These are phyloP conservation scores for Peronospora farinosa DNA, from an alignment of 352 stramenopile species.

Conservation along the genomic window DNA sequence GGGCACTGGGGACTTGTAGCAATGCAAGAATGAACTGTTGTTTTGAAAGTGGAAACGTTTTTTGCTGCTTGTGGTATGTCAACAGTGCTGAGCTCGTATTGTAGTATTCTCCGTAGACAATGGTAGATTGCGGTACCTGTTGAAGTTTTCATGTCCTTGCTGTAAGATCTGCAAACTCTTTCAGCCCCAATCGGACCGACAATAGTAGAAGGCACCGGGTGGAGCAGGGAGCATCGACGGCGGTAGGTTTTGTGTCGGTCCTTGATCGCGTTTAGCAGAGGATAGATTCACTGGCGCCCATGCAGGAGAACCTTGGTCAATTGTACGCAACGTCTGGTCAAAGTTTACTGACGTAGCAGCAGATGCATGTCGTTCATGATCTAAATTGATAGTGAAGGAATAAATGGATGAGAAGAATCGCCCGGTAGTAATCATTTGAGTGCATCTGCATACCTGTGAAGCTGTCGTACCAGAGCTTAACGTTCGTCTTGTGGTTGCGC, in stretches of 20 bases:
- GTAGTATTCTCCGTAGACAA: not conserved
- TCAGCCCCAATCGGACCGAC: conserved; percentile 52
- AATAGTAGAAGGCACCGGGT: conserved; percentile 41
- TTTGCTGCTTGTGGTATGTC: conserved; percentile 16
- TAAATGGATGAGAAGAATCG: conserved; percentile 2
- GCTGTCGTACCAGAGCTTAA: conserved; percentile 83
- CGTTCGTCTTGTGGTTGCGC: conserved; percentile 72
- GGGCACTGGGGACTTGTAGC: conserved; percentile 18
- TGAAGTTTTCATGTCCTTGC: not conserved
- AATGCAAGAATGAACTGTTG: conserved; percentile 27
- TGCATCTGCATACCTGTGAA: conserved; percentile 40
- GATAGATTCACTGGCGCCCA: conserved; percentile 9
- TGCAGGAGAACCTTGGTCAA: not conserved
- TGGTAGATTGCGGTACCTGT: not conserved
- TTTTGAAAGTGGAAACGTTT: conserved; percentile 11
- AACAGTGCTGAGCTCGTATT: conserved; percentile 8
- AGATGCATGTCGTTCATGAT: conserved; percentile 33
- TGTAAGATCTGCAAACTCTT: not conserved
- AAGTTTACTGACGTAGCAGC: not conserved
- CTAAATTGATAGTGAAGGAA: conserved; percentile 13
- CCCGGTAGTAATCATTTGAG: not conserved
- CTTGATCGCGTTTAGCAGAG: conserved; percentile 1
- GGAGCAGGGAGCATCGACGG: conserved; percentile 68
- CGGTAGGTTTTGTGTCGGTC: conserved; percentile 31
- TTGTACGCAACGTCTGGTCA: not conserved